Evolutionary conservation across 2,329 filamentous ascomycete genomes (phyloP).

Genomic region (Thermoascus crustaceus): DNA sequence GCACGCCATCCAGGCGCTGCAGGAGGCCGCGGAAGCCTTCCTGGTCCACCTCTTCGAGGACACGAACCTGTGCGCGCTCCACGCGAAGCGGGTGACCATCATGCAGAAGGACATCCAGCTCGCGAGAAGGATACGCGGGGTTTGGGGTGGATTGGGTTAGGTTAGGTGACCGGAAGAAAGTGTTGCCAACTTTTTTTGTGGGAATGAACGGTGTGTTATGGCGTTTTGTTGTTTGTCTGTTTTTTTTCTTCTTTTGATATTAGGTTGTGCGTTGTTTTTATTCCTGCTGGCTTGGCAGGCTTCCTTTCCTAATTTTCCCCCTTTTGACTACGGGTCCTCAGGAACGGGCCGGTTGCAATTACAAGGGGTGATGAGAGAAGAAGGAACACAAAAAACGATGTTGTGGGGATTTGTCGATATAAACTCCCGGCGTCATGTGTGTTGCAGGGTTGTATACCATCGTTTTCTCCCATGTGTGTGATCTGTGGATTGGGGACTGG

Average conservation of each 20-base stretch:
- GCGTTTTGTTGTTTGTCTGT: slow-evolving; percentile 2
- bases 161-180: not conserved
- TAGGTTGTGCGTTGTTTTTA: no score
- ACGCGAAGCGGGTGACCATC: slow-evolving; percentile 93
- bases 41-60: slow-evolving; percentile 95
- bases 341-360: no score
- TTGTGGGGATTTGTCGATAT: no score
- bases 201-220: slow-evolving; percentile 3
- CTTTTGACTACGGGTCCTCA: no score
- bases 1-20: slow-evolving; percentile 83
- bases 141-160: slow-evolving; percentile 63
- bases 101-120: slow-evolving; percentile 98
- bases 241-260: not conserved
- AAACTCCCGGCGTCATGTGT: no score
- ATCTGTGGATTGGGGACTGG: no score
- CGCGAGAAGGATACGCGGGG: slow-evolving; percentile 68
- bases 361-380: no score
- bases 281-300: no score
- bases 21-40: slow-evolving; percentile 95
- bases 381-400: no score
- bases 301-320: no score
- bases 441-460: no score
- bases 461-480: no score
- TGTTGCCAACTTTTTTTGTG: not conserved
- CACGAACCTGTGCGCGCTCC: slow-evolving; percentile 90